Conservation (phyloP, 306 rosid genomes). For the Echinosophora koreensis region DNA sequence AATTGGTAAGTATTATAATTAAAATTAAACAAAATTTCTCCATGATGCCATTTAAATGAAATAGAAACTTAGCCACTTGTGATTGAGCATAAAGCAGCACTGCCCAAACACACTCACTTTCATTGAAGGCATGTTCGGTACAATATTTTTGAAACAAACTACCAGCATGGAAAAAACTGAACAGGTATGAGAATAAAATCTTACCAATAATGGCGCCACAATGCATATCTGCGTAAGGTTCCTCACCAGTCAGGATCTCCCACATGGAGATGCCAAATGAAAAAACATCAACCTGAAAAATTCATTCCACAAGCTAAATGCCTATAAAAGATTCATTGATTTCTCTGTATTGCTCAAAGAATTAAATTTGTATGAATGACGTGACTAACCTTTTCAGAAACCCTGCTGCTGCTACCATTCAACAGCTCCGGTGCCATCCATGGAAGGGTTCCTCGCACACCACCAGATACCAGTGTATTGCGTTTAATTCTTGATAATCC, state of each 20-base stretch:
- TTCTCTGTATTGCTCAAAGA: constrained; percentile 5
- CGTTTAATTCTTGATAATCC: constrained; percentile 91
- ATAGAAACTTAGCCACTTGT: no score
- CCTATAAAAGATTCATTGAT: constrained; percentile 34
- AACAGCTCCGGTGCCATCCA: constrained; percentile 99
- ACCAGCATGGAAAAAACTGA: neutral
- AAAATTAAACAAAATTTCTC: no score
- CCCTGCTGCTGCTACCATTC: constrained; percentile 79
- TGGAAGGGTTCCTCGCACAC: constrained; percentile 98
- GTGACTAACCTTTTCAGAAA: constrained; percentile 82
- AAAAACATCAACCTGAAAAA: constrained; percentile 87
- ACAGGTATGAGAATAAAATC: neutral
- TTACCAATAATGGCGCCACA: constrained; percentile 97
- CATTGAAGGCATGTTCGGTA: no score
- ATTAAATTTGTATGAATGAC: neutral
- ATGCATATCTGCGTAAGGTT: constrained; percentile 96
- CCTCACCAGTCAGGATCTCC: constrained; percentile 95
- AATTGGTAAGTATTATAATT: no score
- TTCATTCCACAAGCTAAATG: constrained; percentile 36
- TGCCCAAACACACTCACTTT: no score
- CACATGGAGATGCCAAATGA: constrained; percentile 94
- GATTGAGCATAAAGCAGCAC: no score
- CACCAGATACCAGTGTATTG: constrained; percentile 91
- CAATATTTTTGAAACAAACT: no score
- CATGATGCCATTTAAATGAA: no score